phyloP scores from a whole-genome alignment of 2,329 filamentous ascomycete species.

The Cercospora citrullina region DNA sequence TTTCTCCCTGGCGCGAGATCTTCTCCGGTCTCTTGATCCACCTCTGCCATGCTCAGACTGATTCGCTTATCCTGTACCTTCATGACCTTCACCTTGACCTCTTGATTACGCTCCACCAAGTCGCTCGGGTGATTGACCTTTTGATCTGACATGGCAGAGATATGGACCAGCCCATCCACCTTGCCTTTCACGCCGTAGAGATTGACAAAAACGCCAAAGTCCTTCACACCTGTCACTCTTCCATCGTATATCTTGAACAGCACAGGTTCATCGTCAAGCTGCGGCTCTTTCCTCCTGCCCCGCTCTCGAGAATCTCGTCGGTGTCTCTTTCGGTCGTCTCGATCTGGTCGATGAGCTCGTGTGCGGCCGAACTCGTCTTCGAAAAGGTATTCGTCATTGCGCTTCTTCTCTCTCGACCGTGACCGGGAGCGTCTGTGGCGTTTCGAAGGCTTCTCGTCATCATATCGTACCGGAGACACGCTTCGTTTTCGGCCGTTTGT shows the following conservation, averaged over 20 bases:
- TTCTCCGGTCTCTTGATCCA: constrained; percentile 83
- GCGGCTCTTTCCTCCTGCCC: constrained; percentile 59
- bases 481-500: constrained; percentile 59
- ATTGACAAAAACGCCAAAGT: constrained; percentile 95
- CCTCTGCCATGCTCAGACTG: constrained; percentile 94
- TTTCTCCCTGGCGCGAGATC: constrained; percentile 77
- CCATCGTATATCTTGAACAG: constrained; percentile 88
- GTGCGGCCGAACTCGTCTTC: constrained; percentile 61
- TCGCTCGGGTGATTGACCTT: constrained; percentile 92
- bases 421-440: constrained; percentile 51
- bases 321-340: constrained; percentile 45
- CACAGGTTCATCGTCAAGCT: constrained; percentile 78
- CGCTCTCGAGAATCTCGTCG: constrained; percentile 62
- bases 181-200: constrained; percentile 83
- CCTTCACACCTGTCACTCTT: constrained; percentile 85
- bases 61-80: constrained; percentile 81
- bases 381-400: constrained; percentile 54
- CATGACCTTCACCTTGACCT: constrained; percentile 88
- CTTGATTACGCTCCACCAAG: constrained; percentile 74
- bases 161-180: constrained; percentile 89
- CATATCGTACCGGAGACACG: constrained; percentile 56
- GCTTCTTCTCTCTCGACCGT: constrained; percentile 43
- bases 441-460: constrained; percentile 42
- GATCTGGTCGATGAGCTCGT: constrained; percentile 47
- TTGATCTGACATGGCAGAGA: constrained; percentile 83